Evolutionary conservation across 805 yeast genomes (phyloP), one percentile per base, ranked within the genome.

Genomic region (Kazachstania bromeliacearum): DNA sequence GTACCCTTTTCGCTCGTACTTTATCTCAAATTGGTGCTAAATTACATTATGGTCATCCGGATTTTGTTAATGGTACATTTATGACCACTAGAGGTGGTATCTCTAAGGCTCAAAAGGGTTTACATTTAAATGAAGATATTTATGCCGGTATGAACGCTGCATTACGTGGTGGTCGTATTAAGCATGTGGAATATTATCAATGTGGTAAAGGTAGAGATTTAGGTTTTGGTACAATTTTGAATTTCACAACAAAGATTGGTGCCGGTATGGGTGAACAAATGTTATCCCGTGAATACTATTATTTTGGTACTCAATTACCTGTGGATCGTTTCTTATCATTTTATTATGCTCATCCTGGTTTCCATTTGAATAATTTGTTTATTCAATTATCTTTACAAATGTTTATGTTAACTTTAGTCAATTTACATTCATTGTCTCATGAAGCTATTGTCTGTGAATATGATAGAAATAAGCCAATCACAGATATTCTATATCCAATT

Each of bases 201-300:
- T 88, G 97, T 63, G 97, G 97, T 35, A 88, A 88, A 59, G 97
- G 97, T 3, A 72, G 97, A 61, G 97, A 88, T 66, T 65, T 89
- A 39, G 96, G 96, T 10, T 88, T 88, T 60, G 83, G 88, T 5
- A 83, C 96, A 0, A 85, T 88, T 51, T 67, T 88, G 48, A 89
- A 88, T 55, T 88, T 88, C 66, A 89, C 96, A 0, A 81, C 95
- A 2, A 88, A 88, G 63, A 88, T 88, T 59, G 97, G 96, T n/a
- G 92, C 95, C 33, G 97, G 97, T 41, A 88, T 88, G 97, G 97
- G 97, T 15, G 97, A 88, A 59, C 97, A 88, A 58, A 75, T 87
- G 63, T 62, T 89, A 25, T 85, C 95, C 5, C 72, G 97, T 54
- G 97, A 88, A 53, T 85, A 88, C 58, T 88, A 79, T 55, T 85